phyloP scores from a whole-genome alignment of 169 alveolate species.

The Theileria sp. region DNA sequence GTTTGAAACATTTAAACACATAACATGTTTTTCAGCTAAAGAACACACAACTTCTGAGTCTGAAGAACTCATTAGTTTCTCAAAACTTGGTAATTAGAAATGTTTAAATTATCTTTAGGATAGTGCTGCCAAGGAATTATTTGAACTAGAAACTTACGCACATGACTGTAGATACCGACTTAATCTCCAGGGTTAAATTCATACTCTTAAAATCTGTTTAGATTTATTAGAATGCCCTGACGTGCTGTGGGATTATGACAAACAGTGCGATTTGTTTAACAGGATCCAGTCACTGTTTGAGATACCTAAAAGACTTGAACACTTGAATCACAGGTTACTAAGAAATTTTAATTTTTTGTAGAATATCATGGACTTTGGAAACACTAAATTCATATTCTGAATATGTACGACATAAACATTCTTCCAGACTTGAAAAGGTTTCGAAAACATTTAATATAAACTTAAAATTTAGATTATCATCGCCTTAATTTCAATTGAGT shows the following conservation, averaged over 20 bases:
- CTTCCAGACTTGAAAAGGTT: constrained; percentile 70
- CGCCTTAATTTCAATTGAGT: constrained; percentile 66
- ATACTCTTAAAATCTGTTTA: background rate
- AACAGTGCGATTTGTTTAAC: constrained; percentile 63
- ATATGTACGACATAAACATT: constrained; percentile 70
- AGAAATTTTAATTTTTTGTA: constrained; percentile 1
- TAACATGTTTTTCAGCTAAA: background rate
- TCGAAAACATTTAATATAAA: background rate
- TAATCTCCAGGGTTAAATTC: constrained; percentile 27
- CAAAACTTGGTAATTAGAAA: constrained; percentile 23
- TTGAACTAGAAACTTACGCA: constrained; percentile 43
- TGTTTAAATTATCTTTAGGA: background rate
- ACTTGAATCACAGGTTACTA: constrained; percentile 50
- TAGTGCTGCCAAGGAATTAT: constrained; percentile 22
- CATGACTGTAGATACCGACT: constrained; percentile 43
- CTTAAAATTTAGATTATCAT: constrained; percentile 55
- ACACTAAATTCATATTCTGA: constrained; percentile 71
- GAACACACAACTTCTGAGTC: constrained; percentile 23
- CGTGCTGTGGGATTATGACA: constrained; percentile 70
- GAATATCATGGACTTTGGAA: constrained; percentile 71
- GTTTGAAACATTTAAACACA: background rate
- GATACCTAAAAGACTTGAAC: constrained; percentile 68
- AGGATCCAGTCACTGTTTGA: constrained; percentile 58
- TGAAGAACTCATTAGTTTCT: background rate
- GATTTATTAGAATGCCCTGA: constrained; percentile 72